A percentile compares a stretch with the other conserved stretches of the same genome.
phyloP scores from a whole-genome alignment of 345 rosid species.

The Diplotaxis tenuifolia region DNA sequence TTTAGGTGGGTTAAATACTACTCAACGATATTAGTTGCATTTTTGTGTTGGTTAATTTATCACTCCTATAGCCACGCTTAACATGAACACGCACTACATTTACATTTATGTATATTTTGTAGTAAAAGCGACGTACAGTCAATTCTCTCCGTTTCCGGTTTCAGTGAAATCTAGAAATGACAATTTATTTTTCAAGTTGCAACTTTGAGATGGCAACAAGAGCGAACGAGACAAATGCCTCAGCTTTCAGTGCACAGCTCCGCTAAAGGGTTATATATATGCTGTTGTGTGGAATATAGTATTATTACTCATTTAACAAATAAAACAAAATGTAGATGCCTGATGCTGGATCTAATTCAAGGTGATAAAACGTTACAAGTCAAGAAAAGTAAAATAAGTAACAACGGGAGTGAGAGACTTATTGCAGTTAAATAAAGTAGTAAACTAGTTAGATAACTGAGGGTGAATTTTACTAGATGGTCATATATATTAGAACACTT shows the following conservation, averaged over 20 bases:
- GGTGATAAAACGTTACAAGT: not conserved
- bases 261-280: conserved; percentile 11
- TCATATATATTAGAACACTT: not conserved
- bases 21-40: not conserved
- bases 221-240: conserved; percentile 29
- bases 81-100: not conserved
- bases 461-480: not conserved
- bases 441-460: not conserved
- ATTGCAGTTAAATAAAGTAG: conserved; percentile 1
- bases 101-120: not conserved
- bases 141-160: conserved; percentile 29
- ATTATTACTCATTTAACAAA: not conserved
- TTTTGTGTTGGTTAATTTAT: not conserved
- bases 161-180: conserved; percentile 16
- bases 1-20: not conserved
- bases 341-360: not conserved
- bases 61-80: not conserved
- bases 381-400: not conserved
- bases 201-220: conserved; percentile 29
- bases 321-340: not conserved
- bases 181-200: conserved; percentile 14
- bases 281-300: not conserved
- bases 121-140: conserved; percentile 2
- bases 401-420: conserved; percentile 3
- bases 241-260: conserved; percentile 33